Evolutionary conservation across 2,329 filamentous ascomycete genomes (phyloP).

Genomic region (Pseudocercospora fijiensis): DNA sequence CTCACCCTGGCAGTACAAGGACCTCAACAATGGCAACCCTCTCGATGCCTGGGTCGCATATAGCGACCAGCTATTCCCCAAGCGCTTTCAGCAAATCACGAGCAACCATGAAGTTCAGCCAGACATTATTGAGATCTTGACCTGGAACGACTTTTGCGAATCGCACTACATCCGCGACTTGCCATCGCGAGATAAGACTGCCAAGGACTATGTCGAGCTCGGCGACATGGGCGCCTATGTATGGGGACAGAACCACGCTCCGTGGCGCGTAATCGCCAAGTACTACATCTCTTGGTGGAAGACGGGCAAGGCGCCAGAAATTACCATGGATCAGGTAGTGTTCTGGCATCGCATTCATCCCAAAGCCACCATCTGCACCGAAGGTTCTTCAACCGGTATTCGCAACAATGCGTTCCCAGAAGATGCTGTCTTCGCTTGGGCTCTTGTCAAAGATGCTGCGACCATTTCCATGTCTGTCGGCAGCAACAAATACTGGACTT

Average conservation of each 20-base stretch:
- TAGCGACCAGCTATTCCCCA: conserved; percentile 40
- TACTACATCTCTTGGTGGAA: conserved; percentile 44
- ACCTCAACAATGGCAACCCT: conserved; percentile 40
- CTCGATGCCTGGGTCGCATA: conserved; percentile 41
- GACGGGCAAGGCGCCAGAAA: conserved; percentile 35
- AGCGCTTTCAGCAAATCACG: conserved; percentile 35
- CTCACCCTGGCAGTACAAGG: conserved; percentile 44
- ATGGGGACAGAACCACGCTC: conserved; percentile 39
- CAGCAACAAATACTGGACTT: conserved; percentile 39
- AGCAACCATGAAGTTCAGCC: conserved; percentile 35
- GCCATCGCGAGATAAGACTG: conserved; percentile 31
- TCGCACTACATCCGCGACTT: conserved; percentile 44
- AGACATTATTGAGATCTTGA: conserved; percentile 43
- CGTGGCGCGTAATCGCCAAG: conserved; percentile 42
- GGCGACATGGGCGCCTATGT: conserved; percentile 40
- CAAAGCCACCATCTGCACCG: conserved; percentile 37
- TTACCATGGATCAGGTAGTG: conserved; percentile 41
- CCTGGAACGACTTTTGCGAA: conserved; percentile 44
- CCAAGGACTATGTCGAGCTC: conserved; percentile 37
- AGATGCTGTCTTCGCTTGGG: conserved; percentile 43
- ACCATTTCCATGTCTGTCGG: conserved; percentile 39
- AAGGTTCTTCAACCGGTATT: conserved; percentile 35
- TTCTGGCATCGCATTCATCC: conserved; percentile 44
- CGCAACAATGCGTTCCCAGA: conserved; percentile 37
- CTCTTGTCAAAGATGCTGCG: conserved; percentile 35